Conservation (phyloP, 2,329 filamentous ascomycete species). For the Aureobasidium sp. region DNA sequence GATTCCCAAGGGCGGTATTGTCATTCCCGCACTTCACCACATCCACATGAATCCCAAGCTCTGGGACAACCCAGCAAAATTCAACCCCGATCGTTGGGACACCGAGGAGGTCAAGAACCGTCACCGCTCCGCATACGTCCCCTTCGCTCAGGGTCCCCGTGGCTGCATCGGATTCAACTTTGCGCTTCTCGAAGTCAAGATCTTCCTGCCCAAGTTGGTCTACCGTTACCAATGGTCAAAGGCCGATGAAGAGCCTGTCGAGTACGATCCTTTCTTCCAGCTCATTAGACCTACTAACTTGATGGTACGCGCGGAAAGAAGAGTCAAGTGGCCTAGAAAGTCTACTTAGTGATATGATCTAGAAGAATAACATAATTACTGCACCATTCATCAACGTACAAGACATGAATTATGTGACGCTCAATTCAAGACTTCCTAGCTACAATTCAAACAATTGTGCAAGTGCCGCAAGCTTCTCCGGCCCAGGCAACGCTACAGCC, state of each 20-base stretch:
- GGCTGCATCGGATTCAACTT: conserved; percentile 60
- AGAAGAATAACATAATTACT: neutral
- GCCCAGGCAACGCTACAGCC: neutral
- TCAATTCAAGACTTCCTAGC: neutral
- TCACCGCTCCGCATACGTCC: conserved; percentile 46
- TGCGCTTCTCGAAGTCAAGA: conserved; percentile 52
- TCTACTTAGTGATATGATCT: neutral
- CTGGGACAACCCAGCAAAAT: conserved; percentile 51
- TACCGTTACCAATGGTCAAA: conserved; percentile 49
- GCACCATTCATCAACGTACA: neutral
- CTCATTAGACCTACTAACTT: conserved; percentile 48
- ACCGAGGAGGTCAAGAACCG: conserved; percentile 44
- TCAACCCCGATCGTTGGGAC: conserved; percentile 54
- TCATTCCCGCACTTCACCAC: conserved; percentile 42
- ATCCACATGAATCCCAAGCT: conserved; percentile 44
- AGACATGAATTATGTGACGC: neutral
- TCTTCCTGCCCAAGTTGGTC: conserved; percentile 49
- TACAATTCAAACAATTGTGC: neutral
- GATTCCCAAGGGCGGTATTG: conserved; percentile 42
- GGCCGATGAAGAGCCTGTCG: conserved; percentile 44
- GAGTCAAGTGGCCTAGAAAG: conserved; percentile 40
- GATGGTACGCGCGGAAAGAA: conserved; percentile 42
- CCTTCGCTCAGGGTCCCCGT: conserved; percentile 50
- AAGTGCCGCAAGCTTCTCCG: neutral
- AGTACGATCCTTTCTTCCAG: conserved; percentile 54